Conservation (phyloP, 257 asterid species). For the Cruciata laevipes region DNA sequence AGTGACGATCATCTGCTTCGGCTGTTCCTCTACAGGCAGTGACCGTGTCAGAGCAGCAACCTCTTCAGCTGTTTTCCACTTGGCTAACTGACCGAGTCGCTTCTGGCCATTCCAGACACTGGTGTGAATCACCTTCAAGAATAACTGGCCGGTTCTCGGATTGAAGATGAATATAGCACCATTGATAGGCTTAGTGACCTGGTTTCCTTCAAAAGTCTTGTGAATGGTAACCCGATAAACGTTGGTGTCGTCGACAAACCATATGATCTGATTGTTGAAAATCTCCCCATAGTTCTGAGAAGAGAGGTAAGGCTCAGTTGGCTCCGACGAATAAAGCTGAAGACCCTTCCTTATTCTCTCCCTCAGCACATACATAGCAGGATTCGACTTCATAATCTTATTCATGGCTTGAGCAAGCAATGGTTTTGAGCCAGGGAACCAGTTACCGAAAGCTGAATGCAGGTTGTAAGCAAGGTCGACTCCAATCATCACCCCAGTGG, state of each 20-base stretch:
- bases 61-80: slow-evolving; percentile 99
- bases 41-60: slow-evolving; percentile 97
- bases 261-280: no score
- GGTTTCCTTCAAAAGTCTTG: no score
- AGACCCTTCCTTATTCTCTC: slow-evolving; percentile 95
- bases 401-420: slow-evolving; percentile 98
- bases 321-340: slow-evolving; percentile 96
- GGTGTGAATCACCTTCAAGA: slow-evolving; percentile 95
- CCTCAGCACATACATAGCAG: slow-evolving; percentile 88
- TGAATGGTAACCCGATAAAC: no score
- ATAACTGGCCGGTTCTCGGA: no score
- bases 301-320: slow-evolving; percentile 98
- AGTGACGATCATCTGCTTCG: slow-evolving; percentile 92
- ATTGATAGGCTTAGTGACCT: no score
- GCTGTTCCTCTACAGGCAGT: slow-evolving; percentile 95
- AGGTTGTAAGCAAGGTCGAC: slow-evolving; percentile 90
- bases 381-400: slow-evolving; percentile 99
- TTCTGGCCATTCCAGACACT: slow-evolving; percentile 99
- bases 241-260: no score
- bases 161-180: no score
- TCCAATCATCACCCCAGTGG: slow-evolving; percentile 99
- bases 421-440: slow-evolving; percentile 99
- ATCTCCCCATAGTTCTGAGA: no score
- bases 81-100: slow-evolving; percentile 96
- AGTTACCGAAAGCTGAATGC: slow-evolving; percentile 97